These are phyloP conservation scores for Debaryomycetaceae sp. DNA, from an alignment of 1,139 yeast genomes.

Conservation along the genomic window DNA sequence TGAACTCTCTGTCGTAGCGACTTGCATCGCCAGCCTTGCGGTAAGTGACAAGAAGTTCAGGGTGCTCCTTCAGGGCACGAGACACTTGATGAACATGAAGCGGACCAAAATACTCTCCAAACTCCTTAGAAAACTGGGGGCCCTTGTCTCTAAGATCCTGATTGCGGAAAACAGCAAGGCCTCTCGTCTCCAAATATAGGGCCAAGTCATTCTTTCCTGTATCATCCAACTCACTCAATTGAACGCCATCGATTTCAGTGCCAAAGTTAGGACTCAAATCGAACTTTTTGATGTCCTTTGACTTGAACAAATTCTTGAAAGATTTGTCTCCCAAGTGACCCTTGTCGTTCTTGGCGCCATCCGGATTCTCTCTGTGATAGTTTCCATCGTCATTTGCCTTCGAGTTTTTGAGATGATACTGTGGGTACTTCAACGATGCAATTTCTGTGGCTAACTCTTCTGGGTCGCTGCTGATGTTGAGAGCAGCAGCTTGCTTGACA, in stretches of 20 bases:
- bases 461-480: slow-evolving; percentile 2
- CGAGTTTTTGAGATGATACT: slow-evolving; percentile 15
- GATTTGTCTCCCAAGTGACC: slow-evolving; percentile 26
- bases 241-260: slow-evolving; percentile 27
- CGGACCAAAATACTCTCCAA: slow-evolving; percentile 28
- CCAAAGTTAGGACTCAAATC: slow-evolving; percentile 31
- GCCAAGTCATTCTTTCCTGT: slow-evolving; percentile 31
- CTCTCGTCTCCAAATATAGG: slow-evolving; percentile 26
- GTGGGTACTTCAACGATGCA: slow-evolving; percentile 19
- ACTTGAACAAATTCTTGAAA: slow-evolving; percentile 24
- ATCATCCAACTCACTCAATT: slow-evolving; percentile 27
- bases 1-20: slow-evolving; percentile 19
- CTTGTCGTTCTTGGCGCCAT: slow-evolving; percentile 21
- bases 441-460: slow-evolving; percentile 12
- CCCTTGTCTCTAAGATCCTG: slow-evolving; percentile 31
- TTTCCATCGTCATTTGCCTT: too few species aligned
- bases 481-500: slow-evolving; percentile 2
- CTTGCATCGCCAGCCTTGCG: slow-evolving; percentile 24
- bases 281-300: slow-evolving; percentile 13
- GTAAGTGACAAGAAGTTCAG: slow-evolving; percentile 27
- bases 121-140: slow-evolving; percentile 23
- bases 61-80: slow-evolving; percentile 22
- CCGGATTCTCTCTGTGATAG: slow-evolving; percentile 16
- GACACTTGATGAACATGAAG: slow-evolving; percentile 30
- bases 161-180: slow-evolving; percentile 26